Evolutionary conservation across 1,139 yeast species (phyloP), one percentile per base, ranked within the genome.

Genomic region (Pichia sp.): DNA sequence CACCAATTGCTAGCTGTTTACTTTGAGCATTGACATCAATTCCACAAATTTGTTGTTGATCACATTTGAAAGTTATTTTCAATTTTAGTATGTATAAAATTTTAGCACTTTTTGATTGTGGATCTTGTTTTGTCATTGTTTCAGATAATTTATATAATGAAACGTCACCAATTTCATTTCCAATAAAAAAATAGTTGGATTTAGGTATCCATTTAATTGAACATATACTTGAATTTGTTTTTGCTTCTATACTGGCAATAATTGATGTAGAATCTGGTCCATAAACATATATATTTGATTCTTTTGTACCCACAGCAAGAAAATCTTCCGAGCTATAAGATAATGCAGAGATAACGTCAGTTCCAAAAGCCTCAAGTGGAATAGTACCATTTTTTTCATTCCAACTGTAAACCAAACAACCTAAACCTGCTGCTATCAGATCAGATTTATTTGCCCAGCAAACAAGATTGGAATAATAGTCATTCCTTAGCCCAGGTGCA

Each of bases 401-500:
- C 96, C 96, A 89, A 30, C 81, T 58, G 58, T 77, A 85, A 0
- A 80, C 83, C 7, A 72, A 67, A 2, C 67, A 58, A 0, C 80
- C 81, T 33, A 87, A 64, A 0, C 92, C 97, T 1, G 87, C 90
- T 0, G 83, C 84, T 0, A 87, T 67, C 30, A 69, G 69, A 27
- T 72, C 72, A 1, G 77, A 64, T 26, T 58, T 58, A 3, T 62
- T 60, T 0, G 90, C 80, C 95, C 96, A 87, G 10, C 90, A 76
- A 0, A 87, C 75, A 41, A 85, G 67, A 56, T 86, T 85, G 1
- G 87, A 74, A 62, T 89, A 89, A 60, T 81, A 89, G 60, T 89
- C 96, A 58, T 87, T 83, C 48, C 84, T 68, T 42, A 89, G 64
- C 0, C 80, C 80, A 0, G 90, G 92, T 0, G 95, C 95, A 57